phyloP scores from a whole-genome alignment of 139 green algal genomes.

The Coelastrella sp. region DNA sequence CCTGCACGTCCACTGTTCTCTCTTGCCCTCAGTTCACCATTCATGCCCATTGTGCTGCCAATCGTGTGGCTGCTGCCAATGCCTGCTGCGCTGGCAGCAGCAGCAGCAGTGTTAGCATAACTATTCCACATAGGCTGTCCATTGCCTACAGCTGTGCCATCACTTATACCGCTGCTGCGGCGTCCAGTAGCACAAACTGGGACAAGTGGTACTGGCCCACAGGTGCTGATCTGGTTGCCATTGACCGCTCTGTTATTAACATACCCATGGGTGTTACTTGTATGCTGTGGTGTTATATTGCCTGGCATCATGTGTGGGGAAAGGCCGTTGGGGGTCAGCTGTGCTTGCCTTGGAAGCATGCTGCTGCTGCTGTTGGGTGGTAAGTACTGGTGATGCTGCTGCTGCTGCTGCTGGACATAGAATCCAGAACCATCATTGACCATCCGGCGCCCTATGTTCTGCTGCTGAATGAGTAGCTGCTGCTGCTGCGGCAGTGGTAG shows the following conservation, averaged over 20 bases:
- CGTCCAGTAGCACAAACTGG: slow-evolving; percentile 15
- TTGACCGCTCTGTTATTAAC: neutral
- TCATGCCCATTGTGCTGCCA: neutral
- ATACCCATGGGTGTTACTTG: neutral
- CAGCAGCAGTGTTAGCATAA: no score
- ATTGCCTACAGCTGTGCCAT: neutral
- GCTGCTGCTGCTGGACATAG: neutral
- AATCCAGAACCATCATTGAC: neutral
- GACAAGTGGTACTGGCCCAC: neutral
- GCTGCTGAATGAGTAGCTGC: slow-evolving; percentile 8
- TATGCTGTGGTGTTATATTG: neutral
- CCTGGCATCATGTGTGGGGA: neutral
- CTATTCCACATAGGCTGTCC: neutral
- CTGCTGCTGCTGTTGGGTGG: no score
- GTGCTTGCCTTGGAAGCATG: no score
- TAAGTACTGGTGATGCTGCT: slow-evolving; percentile 14
- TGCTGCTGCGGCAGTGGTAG: slow-evolving; percentile 10
- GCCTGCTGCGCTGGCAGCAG: no score
- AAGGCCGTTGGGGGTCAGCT: no score
- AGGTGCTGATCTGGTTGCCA: neutral
- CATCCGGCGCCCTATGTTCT: slow-evolving; percentile 3
- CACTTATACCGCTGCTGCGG: neutral
- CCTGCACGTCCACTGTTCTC: neutral
- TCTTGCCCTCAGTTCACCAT: neutral
- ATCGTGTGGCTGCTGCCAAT: neutral